Evolutionary conservation across 768 basidiomycete genomes (phyloP), one percentile per base, ranked within the genome.

Genomic region (Pisolithus sp.): DNA sequence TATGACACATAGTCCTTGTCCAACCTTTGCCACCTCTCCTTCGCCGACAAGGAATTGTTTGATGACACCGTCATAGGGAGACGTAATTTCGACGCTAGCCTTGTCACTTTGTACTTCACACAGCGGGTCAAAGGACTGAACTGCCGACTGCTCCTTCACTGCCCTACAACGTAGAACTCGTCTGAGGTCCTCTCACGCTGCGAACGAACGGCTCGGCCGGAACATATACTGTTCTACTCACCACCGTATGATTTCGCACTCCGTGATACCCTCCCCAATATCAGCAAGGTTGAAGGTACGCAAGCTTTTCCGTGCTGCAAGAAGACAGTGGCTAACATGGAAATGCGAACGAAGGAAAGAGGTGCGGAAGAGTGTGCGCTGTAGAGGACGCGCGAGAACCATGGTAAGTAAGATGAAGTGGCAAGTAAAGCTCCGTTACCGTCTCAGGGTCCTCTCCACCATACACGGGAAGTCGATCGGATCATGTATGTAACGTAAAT

Each of bases 21-120:
- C 90, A 17, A 93, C 91, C 62, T 89, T 89, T 18, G 88, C 89
- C 17, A 93, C 76, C 62, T 89, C 80, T 18, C 91, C 91, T 63
- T 90, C 89, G 56, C 83, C 70, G 17, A 91, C 89, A 1, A 89
- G 73, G 6, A 93, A 67, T 56, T 86, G 77, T 54, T 77, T 82
- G 44, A 93, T 71, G 30, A 82, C 71, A 5, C 91, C 91, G 39
- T 91, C 85, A 60, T 78, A 92, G 2, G 91, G 91, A 51, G 85
- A 86, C 3, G 91, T 93, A 50, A 94, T 92, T 67, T 93, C 91
- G 23, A 93, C 90, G 66, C 82, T 86, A 1, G 89, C 90, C 66
- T 93, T 93, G 77, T 93, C 90, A 55, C 84, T 86, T 70, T 92
- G 89, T 3, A 93, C 89, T 55, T 93, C 90, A 61, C 88, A 90